Conservation (phyloP, 257 asterid species). For the Plantago ovata region DNA sequence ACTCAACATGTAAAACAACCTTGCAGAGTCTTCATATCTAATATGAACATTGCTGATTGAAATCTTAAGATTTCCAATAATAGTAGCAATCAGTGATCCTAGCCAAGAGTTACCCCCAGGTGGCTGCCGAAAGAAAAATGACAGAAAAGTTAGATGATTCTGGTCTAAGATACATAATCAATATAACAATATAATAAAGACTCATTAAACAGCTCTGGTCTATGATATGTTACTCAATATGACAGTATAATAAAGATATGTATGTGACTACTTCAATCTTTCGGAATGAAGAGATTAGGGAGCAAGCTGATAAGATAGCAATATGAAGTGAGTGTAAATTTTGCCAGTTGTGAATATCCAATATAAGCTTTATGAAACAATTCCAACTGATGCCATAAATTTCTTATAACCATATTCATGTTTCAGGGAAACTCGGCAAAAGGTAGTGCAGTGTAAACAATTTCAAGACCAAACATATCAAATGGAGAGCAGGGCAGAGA, state of each 20-base stretch:
- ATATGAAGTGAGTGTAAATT: conserved; percentile 7
- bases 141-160: conserved; percentile 3
- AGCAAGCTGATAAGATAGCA: conserved; percentile 15
- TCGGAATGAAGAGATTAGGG: conserved; percentile 10
- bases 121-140: conserved; percentile 51
- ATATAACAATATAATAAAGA: background rate
- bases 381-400: conserved; percentile 8
- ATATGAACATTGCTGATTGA: conserved; percentile 94
- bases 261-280: conserved; percentile 11
- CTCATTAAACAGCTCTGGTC: no score
- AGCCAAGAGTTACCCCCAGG: conserved; percentile 95
- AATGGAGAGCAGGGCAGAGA: conserved; percentile 12
- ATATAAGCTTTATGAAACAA: conserved; percentile 5
- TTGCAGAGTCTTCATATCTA: conserved; percentile 87
- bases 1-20: conserved; percentile 43
- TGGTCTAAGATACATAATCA: conserved; percentile 17
- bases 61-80: conserved; percentile 95
- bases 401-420: conserved; percentile 10
- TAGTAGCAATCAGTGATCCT: conserved; percentile 87
- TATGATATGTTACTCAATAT: no score
- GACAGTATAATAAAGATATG: background rate
- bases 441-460: conserved; percentile 11
- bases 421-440: background rate
- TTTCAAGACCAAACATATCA: conserved; percentile 10
- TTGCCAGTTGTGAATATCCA: conserved; percentile 12